Conservation (phyloP, 2,329 filamentous ascomycete genomes). For the Clonostachys rosea region DNA sequence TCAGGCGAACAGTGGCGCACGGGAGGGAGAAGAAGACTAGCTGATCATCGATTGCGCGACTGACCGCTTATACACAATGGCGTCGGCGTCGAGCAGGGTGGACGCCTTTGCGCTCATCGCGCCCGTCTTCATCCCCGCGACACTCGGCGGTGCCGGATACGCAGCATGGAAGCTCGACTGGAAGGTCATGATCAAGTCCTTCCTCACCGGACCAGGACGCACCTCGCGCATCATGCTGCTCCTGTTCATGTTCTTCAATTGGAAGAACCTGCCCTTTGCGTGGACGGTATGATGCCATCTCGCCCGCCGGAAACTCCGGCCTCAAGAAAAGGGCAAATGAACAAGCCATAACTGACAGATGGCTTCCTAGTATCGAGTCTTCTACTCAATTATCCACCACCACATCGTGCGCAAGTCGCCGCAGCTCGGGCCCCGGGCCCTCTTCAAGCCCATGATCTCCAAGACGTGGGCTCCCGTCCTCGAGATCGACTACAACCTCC, state of each 20-base stretch:
- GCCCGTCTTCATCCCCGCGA: conserved; percentile 35
- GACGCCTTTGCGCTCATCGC: conserved; percentile 22
- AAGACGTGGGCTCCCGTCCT: conserved; percentile 62
- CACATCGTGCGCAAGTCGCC: conserved; percentile 42
- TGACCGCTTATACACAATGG: conserved; percentile 12
- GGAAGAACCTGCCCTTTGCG: conserved; percentile 69
- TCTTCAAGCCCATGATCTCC: conserved; percentile 70
- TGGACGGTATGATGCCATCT: conserved; percentile 58
- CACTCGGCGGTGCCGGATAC: conserved; percentile 37
- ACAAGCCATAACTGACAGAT: conserved; percentile 1
- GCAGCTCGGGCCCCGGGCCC: conserved; percentile 51
- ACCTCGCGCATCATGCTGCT: conserved; percentile 48
- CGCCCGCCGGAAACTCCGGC: not conserved
- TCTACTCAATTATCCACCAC: conserved; percentile 52
- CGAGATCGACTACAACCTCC: conserved; percentile 83
- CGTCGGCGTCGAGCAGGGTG: conserved; percentile 23
- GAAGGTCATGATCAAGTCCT: conserved; percentile 26
- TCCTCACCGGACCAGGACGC: conserved; percentile 49
- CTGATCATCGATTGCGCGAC: not conserved
- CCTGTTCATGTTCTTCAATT: conserved; percentile 56
- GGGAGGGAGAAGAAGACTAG: too few species aligned
- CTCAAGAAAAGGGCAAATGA: not conserved
- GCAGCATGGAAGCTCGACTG: conserved; percentile 40
- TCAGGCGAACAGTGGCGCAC: too few species aligned
- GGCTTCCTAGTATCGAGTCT: conserved; percentile 46